Evolutionary conservation across 169 alveolate species (phyloP).

Genomic region (Plasmodium yoelii): DNA sequence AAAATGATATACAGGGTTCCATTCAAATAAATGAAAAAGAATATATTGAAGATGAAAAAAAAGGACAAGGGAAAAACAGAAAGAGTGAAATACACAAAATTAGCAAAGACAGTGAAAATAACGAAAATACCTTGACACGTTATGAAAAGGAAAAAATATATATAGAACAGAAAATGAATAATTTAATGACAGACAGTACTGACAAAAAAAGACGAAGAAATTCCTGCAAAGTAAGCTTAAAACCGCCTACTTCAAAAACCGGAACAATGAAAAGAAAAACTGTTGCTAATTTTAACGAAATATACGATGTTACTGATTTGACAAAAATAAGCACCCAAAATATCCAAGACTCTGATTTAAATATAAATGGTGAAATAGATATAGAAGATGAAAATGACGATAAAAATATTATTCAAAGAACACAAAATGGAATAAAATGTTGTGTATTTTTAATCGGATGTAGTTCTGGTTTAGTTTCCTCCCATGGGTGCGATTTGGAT

Average conservation of each 20-base stretch:
- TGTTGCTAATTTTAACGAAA: constrained; percentile 12
- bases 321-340: not conserved
- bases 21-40: constrained; percentile 5
- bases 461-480: constrained; percentile 80
- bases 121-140: not conserved
- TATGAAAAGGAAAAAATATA: not conserved
- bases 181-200: not conserved
- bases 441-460: constrained; percentile 82
- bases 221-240: constrained; percentile 8
- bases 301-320: not conserved
- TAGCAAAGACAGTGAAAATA: not conserved
- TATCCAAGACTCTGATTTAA: constrained; percentile 2
- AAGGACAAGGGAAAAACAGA: not conserved
- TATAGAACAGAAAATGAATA: not conserved
- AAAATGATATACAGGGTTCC: constrained; percentile 76
- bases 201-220: constrained; percentile 26
- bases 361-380: not conserved
- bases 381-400: constrained; percentile 3
- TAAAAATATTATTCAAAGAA: not conserved
- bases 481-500: constrained; percentile 74
- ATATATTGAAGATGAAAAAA: not conserved
- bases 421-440: constrained; percentile 64
- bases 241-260: constrained; percentile 4
- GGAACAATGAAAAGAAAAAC: constrained; percentile 33
- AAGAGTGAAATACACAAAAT: not conserved